These are phyloP conservation scores for Microsporum ferrugineum DNA, from an alignment of 2,329 filamentous ascomycete genomes.

Conservation along the genomic window DNA sequence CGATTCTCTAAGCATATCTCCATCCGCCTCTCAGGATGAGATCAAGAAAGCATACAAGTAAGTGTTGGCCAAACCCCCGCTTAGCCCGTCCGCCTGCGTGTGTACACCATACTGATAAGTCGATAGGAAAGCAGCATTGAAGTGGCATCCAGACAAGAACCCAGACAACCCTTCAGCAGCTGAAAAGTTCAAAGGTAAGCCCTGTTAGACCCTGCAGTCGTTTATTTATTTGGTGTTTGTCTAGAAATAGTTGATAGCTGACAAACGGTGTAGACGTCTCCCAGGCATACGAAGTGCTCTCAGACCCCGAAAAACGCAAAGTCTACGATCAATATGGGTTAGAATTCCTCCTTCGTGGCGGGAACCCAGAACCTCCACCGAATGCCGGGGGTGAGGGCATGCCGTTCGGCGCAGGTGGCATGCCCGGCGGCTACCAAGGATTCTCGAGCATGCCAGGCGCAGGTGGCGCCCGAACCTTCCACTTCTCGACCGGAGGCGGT, in stretches of 20 bases:
- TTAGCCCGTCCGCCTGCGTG: slow-evolving; percentile 11
- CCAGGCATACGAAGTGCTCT: slow-evolving; percentile 95
- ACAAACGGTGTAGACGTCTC: slow-evolving; percentile 55
- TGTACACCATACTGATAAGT: not conserved
- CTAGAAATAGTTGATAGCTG: slow-evolving; percentile 11
- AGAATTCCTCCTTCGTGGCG: slow-evolving; percentile 79
- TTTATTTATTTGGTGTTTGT: not conserved
- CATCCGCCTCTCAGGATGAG: slow-evolving; percentile 75
- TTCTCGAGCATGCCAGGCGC: slow-evolving; percentile 43
- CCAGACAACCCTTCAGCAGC: slow-evolving; percentile 72
- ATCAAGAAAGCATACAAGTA: slow-evolving; percentile 95
- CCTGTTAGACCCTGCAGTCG: no score
- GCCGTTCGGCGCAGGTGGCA: slow-evolving; percentile 39
- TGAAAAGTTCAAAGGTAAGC: slow-evolving; percentile 80
- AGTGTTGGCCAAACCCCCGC: slow-evolving; percentile 20
- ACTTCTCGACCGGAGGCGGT: slow-evolving; percentile 39
- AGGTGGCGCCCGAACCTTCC: slow-evolving; percentile 35
- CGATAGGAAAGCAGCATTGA: slow-evolving; percentile 69
- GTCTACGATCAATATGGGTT: slow-evolving; percentile 90
- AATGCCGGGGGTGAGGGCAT: slow-evolving; percentile 29
- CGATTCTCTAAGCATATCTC: slow-evolving; percentile 67
- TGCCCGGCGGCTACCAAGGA: slow-evolving; percentile 42
- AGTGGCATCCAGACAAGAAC: slow-evolving; percentile 97
- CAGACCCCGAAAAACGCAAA: slow-evolving; percentile 92
- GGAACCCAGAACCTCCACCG: slow-evolving; percentile 53